phyloP scores from a whole-genome alignment of 228 moss, liverwort and hornwort genomes.

The Sphagnum fallax region DNA sequence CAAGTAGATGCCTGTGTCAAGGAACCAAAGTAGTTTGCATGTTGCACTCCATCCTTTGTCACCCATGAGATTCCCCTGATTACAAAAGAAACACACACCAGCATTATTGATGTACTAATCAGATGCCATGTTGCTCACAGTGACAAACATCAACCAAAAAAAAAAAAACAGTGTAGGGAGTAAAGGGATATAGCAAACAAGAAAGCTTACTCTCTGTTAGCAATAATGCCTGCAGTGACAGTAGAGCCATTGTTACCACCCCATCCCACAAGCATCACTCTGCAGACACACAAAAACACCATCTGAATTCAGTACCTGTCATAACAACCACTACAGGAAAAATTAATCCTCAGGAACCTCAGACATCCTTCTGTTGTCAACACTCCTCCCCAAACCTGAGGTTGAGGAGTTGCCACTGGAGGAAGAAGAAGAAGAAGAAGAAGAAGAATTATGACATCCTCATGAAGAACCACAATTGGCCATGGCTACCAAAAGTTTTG shows the following conservation, averaged over 20 bases:
- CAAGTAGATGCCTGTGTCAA: slow-evolving; percentile 91
- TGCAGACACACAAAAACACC: slow-evolving; percentile 17
- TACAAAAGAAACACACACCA: not conserved
- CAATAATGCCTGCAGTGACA: slow-evolving; percentile 81
- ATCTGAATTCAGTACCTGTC: not conserved
- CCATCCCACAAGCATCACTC: slow-evolving; percentile 98
- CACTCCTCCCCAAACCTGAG: too few species aligned
- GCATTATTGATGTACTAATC: too few species aligned
- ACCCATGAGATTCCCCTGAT: slow-evolving; percentile 97
- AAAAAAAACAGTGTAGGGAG: not conserved
- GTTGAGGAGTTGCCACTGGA: too few species aligned
- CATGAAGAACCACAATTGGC: too few species aligned
- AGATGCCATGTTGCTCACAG: not conserved
- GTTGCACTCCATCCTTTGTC: slow-evolving; percentile 95
- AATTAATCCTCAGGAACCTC: not conserved
- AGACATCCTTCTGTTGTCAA: not conserved
- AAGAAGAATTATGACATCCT: too few species aligned
- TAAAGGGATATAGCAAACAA: not conserved
- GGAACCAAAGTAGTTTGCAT: slow-evolving; percentile 92
- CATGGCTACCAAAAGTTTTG: too few species aligned
- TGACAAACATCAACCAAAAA: not conserved
- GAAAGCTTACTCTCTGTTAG: slow-evolving; percentile 74
- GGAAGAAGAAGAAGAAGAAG: too few species aligned
- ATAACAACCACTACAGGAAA: not conserved
- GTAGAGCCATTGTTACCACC: slow-evolving; percentile 97